A percentile compares a stretch with the other conserved stretches of the same genome.
Conservation (phyloP, 225 moss, liverwort and hornwort species). For the Sphagnum tenellum region DNA sequence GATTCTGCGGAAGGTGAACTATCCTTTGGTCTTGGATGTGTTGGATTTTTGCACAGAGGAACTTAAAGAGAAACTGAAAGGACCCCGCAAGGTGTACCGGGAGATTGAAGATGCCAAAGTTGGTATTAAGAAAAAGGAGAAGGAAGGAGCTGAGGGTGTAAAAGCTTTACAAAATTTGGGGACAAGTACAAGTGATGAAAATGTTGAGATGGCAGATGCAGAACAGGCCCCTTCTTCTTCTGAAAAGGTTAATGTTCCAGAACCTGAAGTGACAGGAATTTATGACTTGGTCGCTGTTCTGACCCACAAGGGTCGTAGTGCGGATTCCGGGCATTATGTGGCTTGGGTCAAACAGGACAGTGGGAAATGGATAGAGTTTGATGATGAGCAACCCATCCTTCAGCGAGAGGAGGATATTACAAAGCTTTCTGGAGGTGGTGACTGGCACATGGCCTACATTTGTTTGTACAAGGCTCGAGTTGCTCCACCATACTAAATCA, state of each 20-base stretch:
- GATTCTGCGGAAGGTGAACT: conserved; percentile 86
- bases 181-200: conserved; percentile 18
- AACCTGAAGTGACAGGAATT: conserved; percentile 33
- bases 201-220: conserved; percentile 16
- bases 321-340: conserved; percentile 64
- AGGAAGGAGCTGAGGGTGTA: conserved; percentile 58
- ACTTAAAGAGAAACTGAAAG: conserved; percentile 59
- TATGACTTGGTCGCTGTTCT: conserved; percentile 58
- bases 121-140: conserved; percentile 58
- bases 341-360: conserved; percentile 62
- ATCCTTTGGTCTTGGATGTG: conserved; percentile 79
- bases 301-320: conserved; percentile 63
- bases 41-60: conserved; percentile 92
- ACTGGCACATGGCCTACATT: conserved; percentile 99
- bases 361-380: conserved; percentile 91
- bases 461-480: conserved; percentile 90
- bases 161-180: conserved; percentile 46
- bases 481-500: conserved; percentile 11
- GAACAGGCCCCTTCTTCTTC: conserved; percentile 19
- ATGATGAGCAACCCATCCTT: conserved; percentile 87
- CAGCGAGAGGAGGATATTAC: conserved; percentile 90
- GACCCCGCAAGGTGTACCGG: conserved; percentile 51
- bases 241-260: not conserved
- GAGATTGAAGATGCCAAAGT: conserved; percentile 73
- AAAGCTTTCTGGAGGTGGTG: conserved; percentile 91